Evolutionary conservation across 768 basidiomycete genomes (phyloP), one percentile per base, ranked within the genome.

Genomic region (Phylloporus sp.): DNA sequence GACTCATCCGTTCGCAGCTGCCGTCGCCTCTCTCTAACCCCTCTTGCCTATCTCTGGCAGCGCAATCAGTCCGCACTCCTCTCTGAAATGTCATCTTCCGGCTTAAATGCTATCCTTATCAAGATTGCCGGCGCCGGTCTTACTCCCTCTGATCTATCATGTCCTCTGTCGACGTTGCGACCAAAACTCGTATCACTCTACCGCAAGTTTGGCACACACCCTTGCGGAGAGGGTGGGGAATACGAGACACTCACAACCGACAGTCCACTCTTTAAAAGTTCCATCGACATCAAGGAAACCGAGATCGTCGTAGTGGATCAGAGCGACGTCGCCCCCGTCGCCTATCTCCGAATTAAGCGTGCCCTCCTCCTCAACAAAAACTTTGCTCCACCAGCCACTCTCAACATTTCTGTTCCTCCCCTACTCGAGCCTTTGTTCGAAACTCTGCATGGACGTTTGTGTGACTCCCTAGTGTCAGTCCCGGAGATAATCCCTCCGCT

Each of bases 211-310:
- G 93, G 93, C 5, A 84, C 86, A 1, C 96, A 99, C 61, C 78
- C 95, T 2, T 97, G 95, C 52, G 96, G 96, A 9, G 96, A 99
- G 69, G 96, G 96, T 2, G 96, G 96, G 3, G 96, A 99, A 69
- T 99, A 97, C 66, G 96, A 99, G 63, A 90, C 86, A 0, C 71
- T 98, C 47, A 97, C 95, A 1, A 70, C 93, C 11, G 90, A 96
- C 55, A 88, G 86, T 50, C 90, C 94, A 0, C 60, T 95, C 11
- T 98, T 94, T 78, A 89, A 90, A 55, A 75, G 76, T 31, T 73
- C 77, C 9, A 84, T 99, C 28, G 62, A 70, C 7, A 62, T 97
- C 83, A 73, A 68, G 27, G 79, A 82, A 36, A 76, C 77, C 1
- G 83, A 90, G 55, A 79, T 78, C 0, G 81, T 94, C 32, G 78